phyloP scores from a whole-genome alignment of 805 yeast species.

The Starmerella ratchasimensis region DNA sequence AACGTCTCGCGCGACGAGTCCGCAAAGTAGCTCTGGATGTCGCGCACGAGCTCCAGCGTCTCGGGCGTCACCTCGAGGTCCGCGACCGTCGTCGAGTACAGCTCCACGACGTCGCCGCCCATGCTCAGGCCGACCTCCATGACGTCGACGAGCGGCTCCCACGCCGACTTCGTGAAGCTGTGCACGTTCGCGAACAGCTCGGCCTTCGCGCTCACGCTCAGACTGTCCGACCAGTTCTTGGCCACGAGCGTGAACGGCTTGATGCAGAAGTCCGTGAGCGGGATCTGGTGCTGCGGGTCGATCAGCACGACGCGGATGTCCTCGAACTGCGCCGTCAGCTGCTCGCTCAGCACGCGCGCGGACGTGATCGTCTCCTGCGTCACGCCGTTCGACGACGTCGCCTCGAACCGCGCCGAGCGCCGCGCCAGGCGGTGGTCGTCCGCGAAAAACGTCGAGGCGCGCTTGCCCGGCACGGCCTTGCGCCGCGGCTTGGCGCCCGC shows the following conservation, averaged over 20 bases:
- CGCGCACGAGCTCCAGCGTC: constrained; percentile 62
- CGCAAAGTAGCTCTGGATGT: constrained; percentile 39
- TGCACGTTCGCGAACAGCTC: constrained; percentile 61
- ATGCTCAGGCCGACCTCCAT: constrained; percentile 70
- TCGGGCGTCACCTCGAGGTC: constrained; percentile 74
- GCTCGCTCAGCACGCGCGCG: constrained; percentile 51
- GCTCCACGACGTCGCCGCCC: constrained; percentile 42
- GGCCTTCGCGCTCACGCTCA: constrained; percentile 53
- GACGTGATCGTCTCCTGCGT: constrained; percentile 1
- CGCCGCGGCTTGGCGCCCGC: not conserved
- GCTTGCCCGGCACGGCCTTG: constrained; percentile 8
- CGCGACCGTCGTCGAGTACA: constrained; percentile 61
- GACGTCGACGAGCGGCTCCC: constrained; percentile 91
- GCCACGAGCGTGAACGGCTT: constrained; percentile 56
- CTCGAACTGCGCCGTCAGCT: constrained; percentile 47
- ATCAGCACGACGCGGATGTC: constrained; percentile 72
- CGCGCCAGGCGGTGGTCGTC: constrained; percentile 14
- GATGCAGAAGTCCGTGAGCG: constrained; percentile 64
- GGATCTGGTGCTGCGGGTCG: constrained; percentile 84
- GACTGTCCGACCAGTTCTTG: constrained; percentile 74
- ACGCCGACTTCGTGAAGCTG: constrained; percentile 76
- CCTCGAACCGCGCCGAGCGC: not conserved
- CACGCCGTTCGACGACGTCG: not conserved
- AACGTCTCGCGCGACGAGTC: constrained; percentile 19
- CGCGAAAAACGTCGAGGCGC: constrained; percentile 9